These are phyloP conservation scores for Friedmanniomyces endolithicus DNA, from an alignment of 495 filamentous ascomycete species.

Conservation along the genomic window DNA sequence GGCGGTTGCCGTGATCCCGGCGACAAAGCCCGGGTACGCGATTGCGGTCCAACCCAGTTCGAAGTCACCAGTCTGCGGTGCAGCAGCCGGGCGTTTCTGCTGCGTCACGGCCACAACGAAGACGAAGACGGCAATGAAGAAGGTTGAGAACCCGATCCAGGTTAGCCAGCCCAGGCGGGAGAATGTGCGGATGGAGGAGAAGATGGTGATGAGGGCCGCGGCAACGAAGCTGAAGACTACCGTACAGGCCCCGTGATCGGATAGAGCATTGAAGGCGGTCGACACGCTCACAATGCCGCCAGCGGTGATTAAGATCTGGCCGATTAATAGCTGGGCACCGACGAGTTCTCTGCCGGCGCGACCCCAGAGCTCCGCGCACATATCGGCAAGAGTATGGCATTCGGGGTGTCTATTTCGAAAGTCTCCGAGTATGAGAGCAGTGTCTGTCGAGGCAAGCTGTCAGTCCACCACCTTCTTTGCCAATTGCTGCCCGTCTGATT, in stretches of 20 bases:
- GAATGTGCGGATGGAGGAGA: slow-evolving; percentile 32
- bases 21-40: slow-evolving; percentile 14
- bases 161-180: slow-evolving; percentile 32
- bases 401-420: slow-evolving; percentile 11
- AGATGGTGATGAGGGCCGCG: slow-evolving; percentile 26
- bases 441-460: not conserved
- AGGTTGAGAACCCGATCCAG: slow-evolving; percentile 31
- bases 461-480: not conserved
- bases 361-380: slow-evolving; percentile 5
- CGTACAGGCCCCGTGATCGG: slow-evolving; percentile 11
- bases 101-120: slow-evolving; percentile 11
- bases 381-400: slow-evolving; percentile 14
- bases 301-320: slow-evolving; percentile 32
- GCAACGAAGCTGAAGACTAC: slow-evolving; percentile 32
- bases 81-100: slow-evolving; percentile 26
- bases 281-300: slow-evolving; percentile 23
- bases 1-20: slow-evolving; percentile 10
- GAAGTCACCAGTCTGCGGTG: slow-evolving; percentile 25
- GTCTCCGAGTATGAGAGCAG: not conserved
- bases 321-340: slow-evolving; percentile 11
- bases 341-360: slow-evolving; percentile 10
- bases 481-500: not conserved
- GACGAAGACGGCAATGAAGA: slow-evolving; percentile 26
- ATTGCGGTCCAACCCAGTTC: slow-evolving; percentile 10
- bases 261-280: slow-evolving; percentile 14